These are phyloP conservation scores for Candida insectorum DNA, from an alignment of 805 yeast genomes.

Conservation along the genomic window DNA sequence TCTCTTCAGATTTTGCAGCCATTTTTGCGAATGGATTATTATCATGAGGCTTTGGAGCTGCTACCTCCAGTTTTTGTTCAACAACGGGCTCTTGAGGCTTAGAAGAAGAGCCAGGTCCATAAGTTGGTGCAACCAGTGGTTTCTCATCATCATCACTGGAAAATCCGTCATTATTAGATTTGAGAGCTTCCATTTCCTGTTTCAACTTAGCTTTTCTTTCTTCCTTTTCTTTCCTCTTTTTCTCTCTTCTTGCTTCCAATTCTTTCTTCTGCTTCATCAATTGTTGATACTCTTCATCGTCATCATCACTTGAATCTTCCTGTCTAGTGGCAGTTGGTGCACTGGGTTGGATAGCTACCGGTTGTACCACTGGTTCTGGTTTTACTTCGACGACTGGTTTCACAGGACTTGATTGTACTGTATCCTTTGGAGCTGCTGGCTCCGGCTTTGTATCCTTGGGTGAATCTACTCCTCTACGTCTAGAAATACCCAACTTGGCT, in stretches of 20 bases:
- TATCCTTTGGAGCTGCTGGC: background rate
- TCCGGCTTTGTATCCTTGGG: slow-evolving; percentile 3
- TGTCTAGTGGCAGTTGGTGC: too few relatives aligned
- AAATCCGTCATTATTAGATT: slow-evolving; percentile 28
- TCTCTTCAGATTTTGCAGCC: slow-evolving; percentile 6
- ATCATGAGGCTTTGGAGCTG: slow-evolving; percentile 20
- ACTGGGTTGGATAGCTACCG: slow-evolving; percentile 2
- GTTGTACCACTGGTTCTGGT: slow-evolving; percentile 9
- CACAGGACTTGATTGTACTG: background rate
- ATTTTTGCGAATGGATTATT: slow-evolving; percentile 51
- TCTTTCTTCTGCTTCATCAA: slow-evolving; percentile 43
- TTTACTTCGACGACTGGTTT: background rate
- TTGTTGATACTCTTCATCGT: slow-evolving; percentile 48
- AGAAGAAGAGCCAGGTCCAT: slow-evolving; percentile 14
- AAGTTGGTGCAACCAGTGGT: slow-evolving; percentile 14
- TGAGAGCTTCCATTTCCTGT: slow-evolving; percentile 55
- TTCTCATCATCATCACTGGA: slow-evolving; percentile 12
- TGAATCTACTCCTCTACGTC: slow-evolving; percentile 23
- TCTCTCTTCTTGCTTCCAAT: slow-evolving; percentile 39
- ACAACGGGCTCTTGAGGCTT: background rate
- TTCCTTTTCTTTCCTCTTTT: slow-evolving; percentile 56
- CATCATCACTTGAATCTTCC: slow-evolving; percentile 13
- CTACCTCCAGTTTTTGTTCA: slow-evolving; percentile 2
- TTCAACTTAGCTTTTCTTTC: slow-evolving; percentile 56
- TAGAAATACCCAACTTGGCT: slow-evolving; percentile 71